Conservation (phyloP, 2,329 filamentous ascomycete species). For the Monosporascus cannonballus region DNA sequence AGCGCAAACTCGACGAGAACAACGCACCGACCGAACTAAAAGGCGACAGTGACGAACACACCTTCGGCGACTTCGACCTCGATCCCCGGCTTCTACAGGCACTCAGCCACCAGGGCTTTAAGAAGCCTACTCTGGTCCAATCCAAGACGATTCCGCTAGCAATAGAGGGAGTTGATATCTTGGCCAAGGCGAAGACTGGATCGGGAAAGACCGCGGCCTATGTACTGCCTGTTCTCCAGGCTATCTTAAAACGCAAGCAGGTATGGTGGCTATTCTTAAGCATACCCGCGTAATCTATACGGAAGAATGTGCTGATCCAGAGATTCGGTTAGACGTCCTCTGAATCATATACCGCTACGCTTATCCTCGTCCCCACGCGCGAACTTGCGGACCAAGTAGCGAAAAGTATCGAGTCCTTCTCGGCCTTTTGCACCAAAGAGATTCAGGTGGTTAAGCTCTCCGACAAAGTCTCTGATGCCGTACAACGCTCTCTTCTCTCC, state of each 20-base stretch:
- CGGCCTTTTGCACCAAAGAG: slow-evolving; percentile 78
- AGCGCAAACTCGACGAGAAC: slow-evolving; percentile 55
- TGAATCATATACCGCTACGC: slow-evolving; percentile 56
- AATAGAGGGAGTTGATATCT: slow-evolving; percentile 79
- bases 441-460: slow-evolving; percentile 80
- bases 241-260: slow-evolving; percentile 72
- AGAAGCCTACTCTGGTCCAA: slow-evolving; percentile 84
- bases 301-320: background rate
- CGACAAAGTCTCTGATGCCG: slow-evolving; percentile 82
- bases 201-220: slow-evolving; percentile 98
- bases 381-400: slow-evolving; percentile 90
- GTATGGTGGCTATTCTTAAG: slow-evolving; percentile 30
- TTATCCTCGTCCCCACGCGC: slow-evolving; percentile 89
- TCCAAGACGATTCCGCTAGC: slow-evolving; percentile 81
- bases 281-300: background rate
- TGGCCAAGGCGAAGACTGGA: slow-evolving; percentile 89
- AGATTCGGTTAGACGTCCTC: slow-evolving; percentile 37
- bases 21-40: slow-evolving; percentile 33
- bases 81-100: slow-evolving; percentile 83
- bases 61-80: slow-evolving; percentile 73
- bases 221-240: slow-evolving; percentile 79
- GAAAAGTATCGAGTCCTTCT: slow-evolving; percentile 69
- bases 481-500: slow-evolving; percentile 79
- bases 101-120: slow-evolving; percentile 76
- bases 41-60: slow-evolving; percentile 29